Evolutionary conservation across 2,329 filamentous ascomycete genomes (phyloP).

Genomic region (Metarhizium brunneum): DNA sequence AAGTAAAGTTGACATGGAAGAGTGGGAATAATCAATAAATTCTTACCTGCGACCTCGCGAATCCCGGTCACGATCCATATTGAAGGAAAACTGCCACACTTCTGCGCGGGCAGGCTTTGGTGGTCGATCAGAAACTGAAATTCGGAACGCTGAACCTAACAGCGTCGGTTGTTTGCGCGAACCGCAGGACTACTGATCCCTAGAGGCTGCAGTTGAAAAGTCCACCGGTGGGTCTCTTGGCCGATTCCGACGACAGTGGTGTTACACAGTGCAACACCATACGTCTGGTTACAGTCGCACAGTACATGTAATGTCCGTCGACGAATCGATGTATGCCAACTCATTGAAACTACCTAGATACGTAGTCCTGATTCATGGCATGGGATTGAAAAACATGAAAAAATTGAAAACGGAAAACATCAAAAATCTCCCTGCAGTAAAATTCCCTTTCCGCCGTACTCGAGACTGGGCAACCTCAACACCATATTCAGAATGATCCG

Average conservation of each 20-base stretch:
- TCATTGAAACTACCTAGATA: too few relatives aligned
- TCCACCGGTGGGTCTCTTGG: neutral
- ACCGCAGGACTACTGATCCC: neutral
- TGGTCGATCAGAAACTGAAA: neutral
- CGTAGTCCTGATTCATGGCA: too few relatives aligned
- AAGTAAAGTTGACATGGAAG: neutral
- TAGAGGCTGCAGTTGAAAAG: neutral
- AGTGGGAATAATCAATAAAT: slow-evolving; percentile 5
- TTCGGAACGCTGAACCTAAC: neutral
- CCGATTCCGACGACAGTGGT: neutral
- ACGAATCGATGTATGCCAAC: too few relatives aligned
- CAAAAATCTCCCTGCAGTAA: neutral
- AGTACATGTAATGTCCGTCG: neutral
- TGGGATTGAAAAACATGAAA: too few relatives aligned
- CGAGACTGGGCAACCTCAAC: neutral
- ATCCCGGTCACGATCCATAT: slow-evolving; percentile 29
- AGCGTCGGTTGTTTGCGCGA: neutral
- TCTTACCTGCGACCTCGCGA: slow-evolving; percentile 24
- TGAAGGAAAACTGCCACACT: neutral
- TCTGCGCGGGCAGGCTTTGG: neutral
- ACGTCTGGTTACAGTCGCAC: neutral
- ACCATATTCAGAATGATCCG: neutral
- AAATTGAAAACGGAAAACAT: too few relatives aligned
- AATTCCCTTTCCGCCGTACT: neutral
- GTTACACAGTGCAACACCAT: neutral